Evolutionary conservation across 805 yeast genomes (phyloP).

Genomic region (Lachancea fermentati): DNA sequence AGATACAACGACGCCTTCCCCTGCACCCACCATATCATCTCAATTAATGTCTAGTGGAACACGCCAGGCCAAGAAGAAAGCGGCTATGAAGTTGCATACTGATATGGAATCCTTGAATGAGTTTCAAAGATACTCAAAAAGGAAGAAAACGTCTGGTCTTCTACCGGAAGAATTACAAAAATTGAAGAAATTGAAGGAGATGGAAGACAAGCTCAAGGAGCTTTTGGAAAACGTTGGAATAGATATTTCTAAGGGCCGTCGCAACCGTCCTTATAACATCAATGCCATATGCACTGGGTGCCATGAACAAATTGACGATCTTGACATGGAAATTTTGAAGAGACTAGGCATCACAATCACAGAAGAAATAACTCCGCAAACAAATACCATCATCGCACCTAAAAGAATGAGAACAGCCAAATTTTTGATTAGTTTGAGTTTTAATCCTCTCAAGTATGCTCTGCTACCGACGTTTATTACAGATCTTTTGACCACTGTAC

Average conservation of each 20-base stretch:
- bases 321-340: constrained; percentile 40
- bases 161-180: constrained; percentile 39
- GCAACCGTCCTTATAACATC: constrained; percentile 35
- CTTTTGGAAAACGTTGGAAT: constrained; percentile 6
- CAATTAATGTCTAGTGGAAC: constrained; percentile 8
- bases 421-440: constrained; percentile 65
- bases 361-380: constrained; percentile 33
- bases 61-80: constrained; percentile 54
- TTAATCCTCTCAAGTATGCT: constrained; percentile 43
- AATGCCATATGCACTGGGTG: constrained; percentile 62
- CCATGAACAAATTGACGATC: constrained; percentile 40
- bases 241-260: constrained; percentile 1
- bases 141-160: constrained; percentile 30
- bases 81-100: constrained; percentile 58
- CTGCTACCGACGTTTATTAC: constrained; percentile 50
- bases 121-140: constrained; percentile 50
- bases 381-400: constrained; percentile 67
- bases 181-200: constrained; percentile 26
- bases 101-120: constrained; percentile 64
- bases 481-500: constrained; percentile 37
- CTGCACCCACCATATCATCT: constrained; percentile 22
- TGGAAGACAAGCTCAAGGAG: constrained; percentile 22
- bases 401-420: constrained; percentile 81
- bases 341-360: constrained; percentile 54
- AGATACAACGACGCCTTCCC: constrained; percentile 9